Conservation (phyloP, 129 eudicot species). For the Flaveria sonorensis region DNA sequence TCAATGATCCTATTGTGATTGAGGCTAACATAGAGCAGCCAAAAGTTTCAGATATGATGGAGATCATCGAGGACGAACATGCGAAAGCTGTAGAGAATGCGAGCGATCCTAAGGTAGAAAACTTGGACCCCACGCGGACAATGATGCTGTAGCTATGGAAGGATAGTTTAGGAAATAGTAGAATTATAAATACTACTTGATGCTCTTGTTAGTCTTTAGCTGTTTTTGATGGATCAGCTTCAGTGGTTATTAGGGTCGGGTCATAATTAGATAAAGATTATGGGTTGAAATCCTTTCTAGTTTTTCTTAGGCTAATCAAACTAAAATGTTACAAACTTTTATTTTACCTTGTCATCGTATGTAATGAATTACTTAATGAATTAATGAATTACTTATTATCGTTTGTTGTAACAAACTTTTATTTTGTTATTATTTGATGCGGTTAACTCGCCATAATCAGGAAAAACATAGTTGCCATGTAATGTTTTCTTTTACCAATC, state of each 20-base stretch:
- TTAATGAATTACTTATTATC: neutral
- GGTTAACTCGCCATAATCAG: neutral
- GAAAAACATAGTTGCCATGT: neutral
- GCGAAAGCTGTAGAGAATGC: conserved; percentile 33
- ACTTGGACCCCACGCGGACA: conserved; percentile 14
- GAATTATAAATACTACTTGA: conserved; percentile 5
- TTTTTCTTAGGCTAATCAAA: neutral
- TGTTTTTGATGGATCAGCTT: conserved; percentile 14
- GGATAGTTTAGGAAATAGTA: conserved; percentile 19
- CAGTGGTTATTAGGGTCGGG: neutral
- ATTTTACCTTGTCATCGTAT: neutral
- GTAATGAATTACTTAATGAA: neutral
- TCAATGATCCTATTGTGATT: conserved; percentile 16
- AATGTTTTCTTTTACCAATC: neutral
- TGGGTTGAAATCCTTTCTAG: conserved; percentile 5
- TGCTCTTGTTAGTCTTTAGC: conserved; percentile 4
- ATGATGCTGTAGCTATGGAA: conserved; percentile 34
- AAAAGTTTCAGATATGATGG: conserved; percentile 29
- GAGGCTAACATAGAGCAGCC: conserved; percentile 23
- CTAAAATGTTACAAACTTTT: neutral
- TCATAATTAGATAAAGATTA: neutral
- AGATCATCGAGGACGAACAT: conserved; percentile 7
- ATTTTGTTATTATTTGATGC: neutral
- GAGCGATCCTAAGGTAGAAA: conserved; percentile 14
- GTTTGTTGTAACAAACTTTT: neutral